phyloP scores from a whole-genome alignment of 1,284 basidiomycete genomes.

The Ceratorhiza oryzae-sativae region DNA sequence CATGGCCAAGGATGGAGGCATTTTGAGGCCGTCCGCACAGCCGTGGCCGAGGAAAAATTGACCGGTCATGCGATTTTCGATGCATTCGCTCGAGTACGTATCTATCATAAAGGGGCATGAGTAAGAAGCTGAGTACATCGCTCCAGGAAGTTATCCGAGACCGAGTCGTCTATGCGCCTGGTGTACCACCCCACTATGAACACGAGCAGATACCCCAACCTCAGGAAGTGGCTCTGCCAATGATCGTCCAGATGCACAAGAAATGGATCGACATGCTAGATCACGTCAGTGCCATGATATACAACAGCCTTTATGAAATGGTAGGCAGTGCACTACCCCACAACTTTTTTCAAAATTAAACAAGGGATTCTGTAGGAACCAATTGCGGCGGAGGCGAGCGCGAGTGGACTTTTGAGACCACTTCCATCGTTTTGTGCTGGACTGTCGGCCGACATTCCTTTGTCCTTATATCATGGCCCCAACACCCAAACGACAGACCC shows the following conservation, averaged over 20 bases:
- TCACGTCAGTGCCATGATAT: neutral
- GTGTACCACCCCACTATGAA: constrained; percentile 8
- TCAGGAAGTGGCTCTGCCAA: neutral
- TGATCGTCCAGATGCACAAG: neutral
- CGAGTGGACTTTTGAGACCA: neutral
- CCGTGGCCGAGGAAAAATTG: neutral
- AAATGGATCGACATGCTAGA: constrained; percentile 13
- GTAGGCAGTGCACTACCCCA: neutral
- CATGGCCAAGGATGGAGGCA: constrained; percentile 12
- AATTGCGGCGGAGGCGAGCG: neutral
- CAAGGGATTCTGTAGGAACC: neutral
- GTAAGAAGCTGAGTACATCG: too few relatives aligned
- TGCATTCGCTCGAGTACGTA: too few relatives aligned
- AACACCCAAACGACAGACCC: neutral
- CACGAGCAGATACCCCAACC: constrained; percentile 19
- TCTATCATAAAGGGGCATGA: neutral
- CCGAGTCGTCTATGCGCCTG: constrained; percentile 13
- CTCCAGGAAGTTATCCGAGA: constrained; percentile 3
- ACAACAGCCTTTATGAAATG: constrained; percentile 11
- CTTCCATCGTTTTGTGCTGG: constrained; percentile 5
- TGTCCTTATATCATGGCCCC: neutral
- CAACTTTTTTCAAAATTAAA: neutral
- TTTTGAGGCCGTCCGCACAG: neutral
- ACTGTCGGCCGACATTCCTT: neutral
- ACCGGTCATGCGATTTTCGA: neutral